A percentile compares a stretch with the other conserved stretches of the same genome.
Conservation (phyloP, 2,329 filamentous ascomycete species). For the Penicillium fuscoglaucum region DNA sequence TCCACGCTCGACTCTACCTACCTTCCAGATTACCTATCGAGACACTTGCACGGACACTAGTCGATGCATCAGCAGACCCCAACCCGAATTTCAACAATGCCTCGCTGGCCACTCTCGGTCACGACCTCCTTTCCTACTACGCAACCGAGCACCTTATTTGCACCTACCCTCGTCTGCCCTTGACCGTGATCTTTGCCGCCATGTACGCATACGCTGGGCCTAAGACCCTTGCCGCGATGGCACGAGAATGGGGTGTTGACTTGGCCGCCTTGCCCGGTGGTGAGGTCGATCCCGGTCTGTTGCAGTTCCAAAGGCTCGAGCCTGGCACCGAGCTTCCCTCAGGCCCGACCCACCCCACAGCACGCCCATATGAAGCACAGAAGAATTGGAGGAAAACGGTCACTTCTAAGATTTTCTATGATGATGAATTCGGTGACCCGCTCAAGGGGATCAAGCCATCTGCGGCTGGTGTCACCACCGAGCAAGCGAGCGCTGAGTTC, state of each 20-base stretch:
- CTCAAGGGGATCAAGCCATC: conserved; percentile 33
- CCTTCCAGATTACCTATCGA: conserved; percentile 78
- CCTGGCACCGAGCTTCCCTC: conserved; percentile 47
- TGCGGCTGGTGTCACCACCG: conserved; percentile 46
- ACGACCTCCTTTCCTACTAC: conserved; percentile 83
- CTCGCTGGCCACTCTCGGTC: conserved; percentile 76
- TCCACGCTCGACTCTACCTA: conserved; percentile 85
- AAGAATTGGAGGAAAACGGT: conserved; percentile 68
- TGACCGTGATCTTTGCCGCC: conserved; percentile 81
- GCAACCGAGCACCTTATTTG: conserved; percentile 83
- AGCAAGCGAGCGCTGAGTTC: conserved; percentile 70
- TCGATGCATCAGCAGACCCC: conserved; percentile 80
- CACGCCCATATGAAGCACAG: conserved; percentile 49
- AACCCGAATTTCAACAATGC: conserved; percentile 84
- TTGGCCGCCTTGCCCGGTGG: conserved; percentile 79
- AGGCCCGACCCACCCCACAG: conserved; percentile 42
- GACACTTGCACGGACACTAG: conserved; percentile 80
- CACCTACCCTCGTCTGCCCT: conserved; percentile 86
- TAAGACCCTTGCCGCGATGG: conserved; percentile 70
- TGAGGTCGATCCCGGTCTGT: conserved; percentile 86
- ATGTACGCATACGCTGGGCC: conserved; percentile 81
- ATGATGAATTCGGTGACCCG: conserved; percentile 81
- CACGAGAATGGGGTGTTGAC: conserved; percentile 89
- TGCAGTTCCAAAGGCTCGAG: conserved; percentile 68
- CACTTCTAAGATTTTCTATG: conserved; percentile 74